Base-by-base conservation (phyloP, 768 basidiomycete species). In the Podaxis sp. region DNA sequence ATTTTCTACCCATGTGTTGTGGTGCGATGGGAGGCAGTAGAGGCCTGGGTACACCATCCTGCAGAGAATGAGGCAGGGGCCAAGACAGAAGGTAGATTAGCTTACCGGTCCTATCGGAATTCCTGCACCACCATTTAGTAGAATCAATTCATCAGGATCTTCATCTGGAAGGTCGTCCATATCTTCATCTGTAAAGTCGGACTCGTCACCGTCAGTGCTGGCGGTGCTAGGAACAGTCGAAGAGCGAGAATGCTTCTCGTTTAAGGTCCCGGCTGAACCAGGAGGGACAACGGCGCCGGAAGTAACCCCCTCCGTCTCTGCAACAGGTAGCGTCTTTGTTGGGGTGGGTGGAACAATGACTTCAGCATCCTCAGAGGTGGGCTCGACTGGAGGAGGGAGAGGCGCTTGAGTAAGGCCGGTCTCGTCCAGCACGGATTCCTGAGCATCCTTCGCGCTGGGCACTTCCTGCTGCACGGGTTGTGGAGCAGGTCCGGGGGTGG, bases 231-330 rank as follows among this genome's bases (percentile, higher is more conserved):
- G 70, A 24, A 74, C 76, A 27, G 60, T 61, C n/a, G 60, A 61
- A 55, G 60, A 41, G 5, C 60, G 52, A 13, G 53, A 54, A 38
- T 61, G 60, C 43, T 47, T 54, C 40, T 61, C 60, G 33, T 54
- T 51, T 1, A 41, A 2, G 22, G 51, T 47, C 25, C 84, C 90
- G 53, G 84, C 90, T 25, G 93, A 92, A 36, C 94, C 94, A 13
- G 96, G 94, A 2, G 94, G 84, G 69, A 95, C 92, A 24, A 96
- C 95, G 49, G 93, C 92, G 36, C 93, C 90, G n/a, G 93, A 94
- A 9, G 91, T 92, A 66, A 97, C 79, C 13, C 91, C 94, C 64
- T 88, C 93, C 6, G 94, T 93, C 75, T 95, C 94, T 8, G 87
- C 84, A 25, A 80, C 77, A 6, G 92, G 82, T 60, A 75, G 74